A percentile compares a stretch with the other conserved stretches of the same genome.
Conservation (phyloP, 2,329 filamentous ascomycete species). For the Pseudonectria buxi region DNA sequence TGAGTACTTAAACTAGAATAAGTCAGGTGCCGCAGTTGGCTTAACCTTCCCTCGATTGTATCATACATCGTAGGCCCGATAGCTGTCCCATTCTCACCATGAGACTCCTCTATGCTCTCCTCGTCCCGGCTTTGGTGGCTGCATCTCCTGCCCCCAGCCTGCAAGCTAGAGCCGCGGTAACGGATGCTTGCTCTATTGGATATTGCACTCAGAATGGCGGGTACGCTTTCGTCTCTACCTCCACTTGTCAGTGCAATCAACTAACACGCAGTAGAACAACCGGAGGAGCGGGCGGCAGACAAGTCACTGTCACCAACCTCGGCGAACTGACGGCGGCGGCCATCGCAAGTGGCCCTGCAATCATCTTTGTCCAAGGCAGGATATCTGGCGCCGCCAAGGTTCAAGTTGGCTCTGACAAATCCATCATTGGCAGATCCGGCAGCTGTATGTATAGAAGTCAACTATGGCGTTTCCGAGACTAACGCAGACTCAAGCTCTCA, state of each 20-base stretch:
- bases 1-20: no score
- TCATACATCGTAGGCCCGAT: no score
- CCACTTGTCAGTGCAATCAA: background rate
- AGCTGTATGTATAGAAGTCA: constrained; percentile 9
- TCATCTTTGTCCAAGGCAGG: constrained; percentile 14
- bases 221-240: background rate
- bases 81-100: background rate
- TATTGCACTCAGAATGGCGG: constrained; percentile 19
- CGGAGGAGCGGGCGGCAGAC: constrained; percentile 9
- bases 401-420: constrained; percentile 15
- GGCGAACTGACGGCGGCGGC: constrained; percentile 11
- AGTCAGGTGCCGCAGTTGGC: no score
- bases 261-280: constrained; percentile 5
- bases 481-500: constrained; percentile 9
- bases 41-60: no score
- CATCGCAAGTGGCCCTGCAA: constrained; percentile 3
- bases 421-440: constrained; percentile 15
- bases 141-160: constrained; percentile 6
- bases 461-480: background rate
- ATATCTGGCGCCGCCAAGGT: constrained; percentile 19
- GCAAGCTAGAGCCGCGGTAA: constrained; percentile 6
- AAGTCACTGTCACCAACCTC: constrained; percentile 12
- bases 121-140: constrained; percentile 1
- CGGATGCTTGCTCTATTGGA: constrained; percentile 9
- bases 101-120: constrained; percentile 1